Percentiles rank a stretch among this genome's conserved stretches.
These are phyloP conservation scores for Myotisia sp. DNA, from an alignment of 2,329 filamentous ascomycete genomes.

Conservation along the genomic window DNA sequence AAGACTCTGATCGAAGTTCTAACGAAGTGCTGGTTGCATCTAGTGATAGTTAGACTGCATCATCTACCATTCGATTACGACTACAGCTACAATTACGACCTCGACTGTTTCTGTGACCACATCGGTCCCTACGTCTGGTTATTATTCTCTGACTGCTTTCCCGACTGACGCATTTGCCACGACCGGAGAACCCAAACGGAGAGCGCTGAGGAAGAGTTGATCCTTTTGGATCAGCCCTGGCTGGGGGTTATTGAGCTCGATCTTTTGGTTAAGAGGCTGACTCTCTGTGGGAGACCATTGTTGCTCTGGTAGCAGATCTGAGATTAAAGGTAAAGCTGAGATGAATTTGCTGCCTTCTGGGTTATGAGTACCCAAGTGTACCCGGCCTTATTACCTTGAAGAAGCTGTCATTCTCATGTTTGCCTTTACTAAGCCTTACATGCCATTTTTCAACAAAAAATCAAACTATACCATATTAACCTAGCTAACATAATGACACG, in stretches of 20 bases:
- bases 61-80: no score
- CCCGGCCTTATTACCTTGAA: constrained; percentile 10
- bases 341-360: constrained; percentile 16
- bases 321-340: constrained; percentile 30
- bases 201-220: background rate
- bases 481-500: no score
- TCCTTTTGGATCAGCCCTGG: background rate
- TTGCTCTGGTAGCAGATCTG: no score
- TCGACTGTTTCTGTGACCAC: no score
- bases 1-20: no score
- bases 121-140: background rate
- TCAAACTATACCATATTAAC: background rate
- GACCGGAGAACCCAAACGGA: no score
- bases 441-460: constrained; percentile 4
- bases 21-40: no score
- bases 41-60: no score
- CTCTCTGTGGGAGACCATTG: no score
- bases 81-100: no score
- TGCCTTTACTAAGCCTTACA: constrained; percentile 7
- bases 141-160: background rate
- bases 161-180: background rate
- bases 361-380: constrained; percentile 10
- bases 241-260: no score
- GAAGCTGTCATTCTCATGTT: constrained; percentile 10
- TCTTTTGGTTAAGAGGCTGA: no score